Conservation (phyloP, 164 flowering plant species). For the Paratinospora sagittata region DNA sequence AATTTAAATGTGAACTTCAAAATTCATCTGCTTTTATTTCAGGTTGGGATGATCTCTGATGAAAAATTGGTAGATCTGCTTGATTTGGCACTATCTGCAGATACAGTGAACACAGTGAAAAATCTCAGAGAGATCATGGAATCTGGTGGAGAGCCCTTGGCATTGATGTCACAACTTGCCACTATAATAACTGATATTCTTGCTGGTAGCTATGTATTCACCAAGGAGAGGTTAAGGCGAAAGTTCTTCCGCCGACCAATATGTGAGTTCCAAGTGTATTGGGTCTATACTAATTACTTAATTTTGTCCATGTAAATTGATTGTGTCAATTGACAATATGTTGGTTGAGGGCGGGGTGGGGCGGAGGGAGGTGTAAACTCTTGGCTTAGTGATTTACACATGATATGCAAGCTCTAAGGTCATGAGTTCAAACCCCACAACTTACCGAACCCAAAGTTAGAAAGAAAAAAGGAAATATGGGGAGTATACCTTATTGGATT, state of each 20-base stretch:
- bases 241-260: slow-evolving; percentile 71
- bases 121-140: slow-evolving; percentile 86
- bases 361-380: background rate
- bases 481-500: background rate
- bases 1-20: background rate
- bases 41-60: slow-evolving; percentile 95
- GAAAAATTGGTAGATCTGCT: slow-evolving; percentile 95
- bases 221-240: slow-evolving; percentile 59
- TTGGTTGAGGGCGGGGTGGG: background rate
- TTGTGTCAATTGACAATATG: background rate
- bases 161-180: slow-evolving; percentile 98
- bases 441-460: background rate
- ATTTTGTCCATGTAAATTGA: background rate
- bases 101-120: slow-evolving; percentile 96
- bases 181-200: slow-evolving; percentile 92
- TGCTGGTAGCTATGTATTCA: slow-evolving; percentile 80
- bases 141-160: slow-evolving; percentile 89
- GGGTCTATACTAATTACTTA: background rate
- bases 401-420: background rate
- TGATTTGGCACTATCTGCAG: slow-evolving; percentile 96
- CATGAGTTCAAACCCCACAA: too few species aligned
- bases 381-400: background rate
- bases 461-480: background rate
- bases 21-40: slow-evolving; percentile 15
- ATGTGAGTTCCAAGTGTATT: slow-evolving; percentile 46